Percentiles rank a stretch among this genome's conserved stretches.
These are phyloP conservation scores for Aspergillus ochraceus DNA, from an alignment of 2,329 filamentous ascomycete genomes.

Conservation along the genomic window DNA sequence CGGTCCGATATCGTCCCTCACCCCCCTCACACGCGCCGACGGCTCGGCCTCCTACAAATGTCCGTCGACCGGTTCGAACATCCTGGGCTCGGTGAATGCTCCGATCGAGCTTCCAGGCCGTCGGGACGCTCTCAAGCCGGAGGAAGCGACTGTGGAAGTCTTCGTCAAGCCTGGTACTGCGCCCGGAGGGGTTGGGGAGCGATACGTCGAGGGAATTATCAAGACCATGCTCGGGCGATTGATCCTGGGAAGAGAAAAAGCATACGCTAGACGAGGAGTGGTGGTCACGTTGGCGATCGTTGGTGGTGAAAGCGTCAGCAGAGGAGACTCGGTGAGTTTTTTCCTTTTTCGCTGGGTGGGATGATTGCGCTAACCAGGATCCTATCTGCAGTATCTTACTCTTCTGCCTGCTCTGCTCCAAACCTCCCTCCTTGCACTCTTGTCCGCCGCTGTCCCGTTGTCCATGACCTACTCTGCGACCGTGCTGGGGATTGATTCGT, in stretches of 20 bases:
- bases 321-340: conserved; percentile 40
- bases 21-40: conserved; percentile 37
- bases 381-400: conserved; percentile 64
- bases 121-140: conserved; percentile 79
- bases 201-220: conserved; percentile 70
- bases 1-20: conserved; percentile 34
- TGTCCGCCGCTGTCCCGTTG: conserved; percentile 81
- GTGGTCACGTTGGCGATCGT: conserved; percentile 45
- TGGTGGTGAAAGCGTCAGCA: conserved; percentile 33
- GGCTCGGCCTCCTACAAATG: conserved; percentile 45
- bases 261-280: conserved; percentile 43
- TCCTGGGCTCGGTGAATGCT: conserved; percentile 86
- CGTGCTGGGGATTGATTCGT: conserved; percentile 58
- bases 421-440: conserved; percentile 71
- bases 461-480: conserved; percentile 68
- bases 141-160: conserved; percentile 88
- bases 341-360: not conserved
- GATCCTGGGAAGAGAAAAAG: conserved; percentile 44
- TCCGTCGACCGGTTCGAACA: conserved; percentile 64
- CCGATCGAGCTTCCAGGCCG: conserved; percentile 81
- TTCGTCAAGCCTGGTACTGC: conserved; percentile 83
- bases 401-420: conserved; percentile 82
- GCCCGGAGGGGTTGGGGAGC: conserved; percentile 78
- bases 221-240: conserved; percentile 38
- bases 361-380: conserved; percentile 10